Base-by-base conservation (phyloP, 352 stramenopile species). In the Phytophthora boehmeriae region DNA sequence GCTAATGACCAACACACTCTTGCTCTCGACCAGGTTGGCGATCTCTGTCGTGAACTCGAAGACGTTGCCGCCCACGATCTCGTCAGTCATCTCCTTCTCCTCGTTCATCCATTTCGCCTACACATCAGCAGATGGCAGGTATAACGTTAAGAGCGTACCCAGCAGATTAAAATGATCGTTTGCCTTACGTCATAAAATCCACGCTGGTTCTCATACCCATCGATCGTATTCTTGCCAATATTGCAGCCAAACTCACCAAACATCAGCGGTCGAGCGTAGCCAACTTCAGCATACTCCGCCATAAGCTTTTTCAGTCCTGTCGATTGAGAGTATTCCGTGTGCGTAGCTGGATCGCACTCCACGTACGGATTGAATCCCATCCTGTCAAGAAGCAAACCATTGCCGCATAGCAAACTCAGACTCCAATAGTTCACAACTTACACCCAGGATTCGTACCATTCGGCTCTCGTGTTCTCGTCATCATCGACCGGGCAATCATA, bases 71-170 rank as follows among this genome's bases (percentile, higher is more conserved):
- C 85, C 85, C 19, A 91, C 77, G 44, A 92, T 86, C 27, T 88
- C 70, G 16, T 73, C 72, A 8, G 75, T 89, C 85, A 93, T 92
- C 23, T 86, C 80, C 5, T 64, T 17, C 46, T 92, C 84, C 27
- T 88, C 78, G 63, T 93, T 93, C 82, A 93, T 93, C 85, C 85
- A 93, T 59, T 89, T 92, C 16, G 85, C 85, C 80, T 90, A 47
- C 16, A 39, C n/a, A n/a, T n/a, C n/a, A n/a, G n/a, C n/a, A n/a
- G n/a, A n/a, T n/a, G n/a, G n/a, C n/a, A n/a, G n/a, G n/a, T n/a
- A n/a, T n/a, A n/a, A n/a, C n/a, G n/a, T n/a, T n/a, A n/a, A n/a
- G n/a, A n/a, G n/a, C n/a, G n/a, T n/a, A n/a, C n/a, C n/a, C n/a
- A n/a, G n/a, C n/a, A n/a, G n/a, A n/a, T n/a, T n/a, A n/a, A n/a